phyloP scores from a whole-genome alignment of 441 rosid species.

The Arabidopsis lyrata region DNA sequence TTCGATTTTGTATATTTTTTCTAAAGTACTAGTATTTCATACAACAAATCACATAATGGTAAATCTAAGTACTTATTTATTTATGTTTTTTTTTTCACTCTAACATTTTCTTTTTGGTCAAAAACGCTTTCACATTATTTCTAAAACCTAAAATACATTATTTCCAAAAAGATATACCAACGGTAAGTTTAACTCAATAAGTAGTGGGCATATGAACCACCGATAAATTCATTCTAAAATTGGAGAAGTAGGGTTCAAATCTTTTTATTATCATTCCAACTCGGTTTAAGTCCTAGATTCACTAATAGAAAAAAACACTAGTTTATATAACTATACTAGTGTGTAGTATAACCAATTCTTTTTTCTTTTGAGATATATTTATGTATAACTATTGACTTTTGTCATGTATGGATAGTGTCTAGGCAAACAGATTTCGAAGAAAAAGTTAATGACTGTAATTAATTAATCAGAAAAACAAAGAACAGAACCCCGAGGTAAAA shows the following conservation, averaged over 20 bases:
- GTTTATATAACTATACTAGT: no score
- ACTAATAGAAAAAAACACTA: neutral
- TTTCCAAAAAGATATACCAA: neutral
- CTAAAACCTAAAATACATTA: neutral
- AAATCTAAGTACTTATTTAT: neutral
- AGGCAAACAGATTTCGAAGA: slow-evolving; percentile 7
- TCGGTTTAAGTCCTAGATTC: neutral
- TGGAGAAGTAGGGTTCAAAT: neutral
- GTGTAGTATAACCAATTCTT: no score
- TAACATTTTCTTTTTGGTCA: neutral
- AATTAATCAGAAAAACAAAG: slow-evolving; percentile 38
- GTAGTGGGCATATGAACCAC: neutral
- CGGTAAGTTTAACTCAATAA: slow-evolving; percentile 1
- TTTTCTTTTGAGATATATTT: neutral
- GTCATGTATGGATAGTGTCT: slow-evolving; percentile 5
- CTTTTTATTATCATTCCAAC: no score
- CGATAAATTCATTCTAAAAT: neutral
- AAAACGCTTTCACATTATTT: neutral
- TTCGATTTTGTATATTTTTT: neutral
- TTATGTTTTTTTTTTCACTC: neutral
- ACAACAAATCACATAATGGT: neutral
- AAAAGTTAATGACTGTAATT: slow-evolving; percentile 30
- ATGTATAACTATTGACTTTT: slow-evolving; percentile 24
- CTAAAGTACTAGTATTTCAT: neutral
- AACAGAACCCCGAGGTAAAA: slow-evolving; percentile 81